Percentiles rank a stretch among this genome's conserved stretches.
These are phyloP conservation scores for Ophiostoma ulmi DNA, from an alignment of 2,329 filamentous ascomycete genomes.

Conservation along the genomic window DNA sequence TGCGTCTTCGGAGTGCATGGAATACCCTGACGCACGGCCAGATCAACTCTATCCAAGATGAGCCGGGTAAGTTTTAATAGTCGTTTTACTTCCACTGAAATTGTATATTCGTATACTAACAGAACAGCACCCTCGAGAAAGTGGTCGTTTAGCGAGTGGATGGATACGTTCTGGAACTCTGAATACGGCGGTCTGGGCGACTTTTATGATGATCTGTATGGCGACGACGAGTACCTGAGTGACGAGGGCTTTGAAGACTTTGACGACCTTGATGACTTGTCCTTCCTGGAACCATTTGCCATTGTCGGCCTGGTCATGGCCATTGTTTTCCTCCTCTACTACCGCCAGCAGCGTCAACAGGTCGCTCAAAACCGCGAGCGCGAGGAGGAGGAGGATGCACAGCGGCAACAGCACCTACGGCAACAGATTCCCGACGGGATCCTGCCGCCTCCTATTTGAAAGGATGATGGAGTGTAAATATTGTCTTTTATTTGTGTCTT, in stretches of 20 bases:
- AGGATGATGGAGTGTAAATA: neutral
- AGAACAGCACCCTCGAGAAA: constrained; percentile 57
- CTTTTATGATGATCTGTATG: constrained; percentile 44
- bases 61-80: constrained; percentile 44
- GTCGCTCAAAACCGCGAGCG: constrained; percentile 41
- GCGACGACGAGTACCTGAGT: constrained; percentile 44
- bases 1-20: constrained; percentile 84
- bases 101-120: neutral
- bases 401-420: constrained; percentile 28
- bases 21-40: constrained; percentile 87
- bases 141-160: constrained; percentile 79
- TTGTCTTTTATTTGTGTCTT: neutral
- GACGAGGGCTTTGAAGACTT: constrained; percentile 43
- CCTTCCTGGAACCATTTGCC: constrained; percentile 68
- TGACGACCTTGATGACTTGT: constrained; percentile 67
- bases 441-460: constrained; percentile 1
- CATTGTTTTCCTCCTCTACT: constrained; percentile 74
- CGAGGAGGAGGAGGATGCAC: constrained; percentile 33
- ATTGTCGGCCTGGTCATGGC: constrained; percentile 73
- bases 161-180: constrained; percentile 72
- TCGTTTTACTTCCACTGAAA: too few species aligned
- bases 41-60: constrained; percentile 86
- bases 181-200: constrained; percentile 28
- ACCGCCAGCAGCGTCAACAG: constrained; percentile 66
- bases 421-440: constrained; percentile 21